A percentile compares a stretch with the other conserved stretches of the same genome.
Conservation (phyloP, 2,329 filamentous ascomycete genomes). For the Talaromyces piceae region DNA sequence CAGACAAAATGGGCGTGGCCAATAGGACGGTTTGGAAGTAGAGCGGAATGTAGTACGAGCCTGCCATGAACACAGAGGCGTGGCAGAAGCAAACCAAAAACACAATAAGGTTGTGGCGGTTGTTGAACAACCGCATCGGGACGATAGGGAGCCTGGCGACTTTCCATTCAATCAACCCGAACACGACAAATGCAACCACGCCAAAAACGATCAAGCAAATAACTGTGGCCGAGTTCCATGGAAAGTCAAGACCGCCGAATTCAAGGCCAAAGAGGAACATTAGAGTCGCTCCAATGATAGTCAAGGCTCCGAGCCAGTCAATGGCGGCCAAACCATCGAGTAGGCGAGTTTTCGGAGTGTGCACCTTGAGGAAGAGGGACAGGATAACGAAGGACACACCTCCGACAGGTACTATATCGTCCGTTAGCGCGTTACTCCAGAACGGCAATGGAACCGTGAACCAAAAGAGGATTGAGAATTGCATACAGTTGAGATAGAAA, state of each 20-base stretch:
- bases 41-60: conserved; percentile 71
- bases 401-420: conserved; percentile 46
- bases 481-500: conserved; percentile 52
- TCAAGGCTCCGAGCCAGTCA: conserved; percentile 56
- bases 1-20: conserved; percentile 61
- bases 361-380: conserved; percentile 53
- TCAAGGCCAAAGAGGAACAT: conserved; percentile 84
- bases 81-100: conserved; percentile 64
- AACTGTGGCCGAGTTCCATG: conserved; percentile 68
- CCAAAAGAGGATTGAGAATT: background rate
- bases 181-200: conserved; percentile 53
- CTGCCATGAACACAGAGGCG: conserved; percentile 68
- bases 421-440: conserved; percentile 9
- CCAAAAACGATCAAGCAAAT: conserved; percentile 75
- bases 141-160: conserved; percentile 71
- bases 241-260: conserved; percentile 67
- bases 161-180: conserved; percentile 65
- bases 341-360: conserved; percentile 54
- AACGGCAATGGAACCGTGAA: background rate
- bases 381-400: conserved; percentile 53
- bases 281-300: conserved; percentile 67
- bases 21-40: conserved; percentile 75
- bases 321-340: conserved; percentile 52
- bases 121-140: conserved; percentile 62
- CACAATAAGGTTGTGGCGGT: conserved; percentile 57